Percentiles rank a stretch among this genome's conserved stretches.
These are phyloP conservation scores for Phytophthora pini DNA, from an alignment of 352 stramenopile genomes.

Conservation along the genomic window DNA sequence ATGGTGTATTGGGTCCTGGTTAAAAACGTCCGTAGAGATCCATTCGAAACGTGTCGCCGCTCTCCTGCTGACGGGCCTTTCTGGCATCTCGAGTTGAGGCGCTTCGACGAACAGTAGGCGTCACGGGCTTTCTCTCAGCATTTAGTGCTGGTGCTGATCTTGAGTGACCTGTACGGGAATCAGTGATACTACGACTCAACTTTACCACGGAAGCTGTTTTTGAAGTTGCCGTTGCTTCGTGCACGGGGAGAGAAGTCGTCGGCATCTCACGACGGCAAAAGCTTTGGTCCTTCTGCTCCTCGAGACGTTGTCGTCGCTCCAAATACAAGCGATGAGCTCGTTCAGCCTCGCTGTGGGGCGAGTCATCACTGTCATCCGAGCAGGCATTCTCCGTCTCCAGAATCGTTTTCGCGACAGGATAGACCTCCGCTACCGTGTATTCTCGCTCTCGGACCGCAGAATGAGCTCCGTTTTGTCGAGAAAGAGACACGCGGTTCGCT, in stretches of 20 bases:
- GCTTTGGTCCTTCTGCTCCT: constrained; percentile 11
- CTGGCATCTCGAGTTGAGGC: not conserved
- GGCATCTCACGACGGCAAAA: constrained; percentile 9
- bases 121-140: constrained; percentile 9
- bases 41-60: constrained; percentile 33
- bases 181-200: not conserved
- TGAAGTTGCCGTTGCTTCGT: not conserved
- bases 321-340: constrained; percentile 31
- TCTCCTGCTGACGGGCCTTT: constrained; percentile 10
- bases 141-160: constrained; percentile 13
- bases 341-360: constrained; percentile 25
- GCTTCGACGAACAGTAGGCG: constrained; percentile 8
- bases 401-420: constrained; percentile 34
- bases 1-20: constrained; percentile 5
- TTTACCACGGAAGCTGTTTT: not conserved
- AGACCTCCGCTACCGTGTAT: constrained; percentile 24
- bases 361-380: constrained; percentile 10
- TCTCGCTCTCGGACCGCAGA: constrained; percentile 11
- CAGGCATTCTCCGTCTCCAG: constrained; percentile 27
- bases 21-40: constrained; percentile 43
- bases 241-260: constrained; percentile 1
- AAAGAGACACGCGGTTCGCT: constrained; percentile 12
- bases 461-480: not conserved
- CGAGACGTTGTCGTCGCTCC: constrained; percentile 24
- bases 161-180: not conserved